Evolutionary conservation across 148 eudicot species (phyloP).

Genomic region (Camellia granthamiana): DNA sequence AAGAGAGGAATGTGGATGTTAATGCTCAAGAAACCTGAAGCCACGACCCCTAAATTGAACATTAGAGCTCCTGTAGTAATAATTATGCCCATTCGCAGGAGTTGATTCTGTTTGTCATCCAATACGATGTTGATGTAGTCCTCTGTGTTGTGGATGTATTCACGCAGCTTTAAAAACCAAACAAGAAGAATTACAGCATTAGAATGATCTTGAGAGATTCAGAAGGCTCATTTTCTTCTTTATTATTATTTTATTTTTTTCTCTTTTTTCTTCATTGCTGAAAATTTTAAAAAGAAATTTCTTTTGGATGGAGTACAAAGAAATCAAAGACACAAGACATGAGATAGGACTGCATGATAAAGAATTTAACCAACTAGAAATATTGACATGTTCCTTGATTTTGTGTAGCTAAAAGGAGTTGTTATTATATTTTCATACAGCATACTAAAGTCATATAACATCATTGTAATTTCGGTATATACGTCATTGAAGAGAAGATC

Average conservation of each 20-base stretch:
- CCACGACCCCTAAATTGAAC: neutral
- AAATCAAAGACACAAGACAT: too few species aligned
- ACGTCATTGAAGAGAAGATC: too few species aligned
- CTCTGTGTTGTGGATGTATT: too few species aligned
- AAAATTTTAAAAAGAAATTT: neutral
- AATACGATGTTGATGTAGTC: neutral
- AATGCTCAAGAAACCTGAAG: neutral
- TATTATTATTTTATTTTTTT: neutral
- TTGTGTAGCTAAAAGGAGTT: too few species aligned
- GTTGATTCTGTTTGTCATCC: neutral
- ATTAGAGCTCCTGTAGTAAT: neutral
- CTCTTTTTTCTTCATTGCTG: neutral
- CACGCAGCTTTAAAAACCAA: neutral
- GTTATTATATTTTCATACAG: too few species aligned
- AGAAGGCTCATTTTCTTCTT: neutral
- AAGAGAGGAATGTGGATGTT: neutral
- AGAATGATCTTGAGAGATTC: neutral
- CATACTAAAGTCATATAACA: too few species aligned
- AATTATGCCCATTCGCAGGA: constrained; percentile 2
- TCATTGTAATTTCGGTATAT: too few species aligned
- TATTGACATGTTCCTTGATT: too few species aligned
- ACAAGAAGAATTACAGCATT: neutral
- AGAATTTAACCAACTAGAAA: too few species aligned
- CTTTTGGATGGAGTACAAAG: too few species aligned
- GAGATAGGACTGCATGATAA: too few species aligned